These are phyloP conservation scores for Trichoderma sp. DNA, from an alignment of 2,329 filamentous ascomycete species.

Conservation along the genomic window DNA sequence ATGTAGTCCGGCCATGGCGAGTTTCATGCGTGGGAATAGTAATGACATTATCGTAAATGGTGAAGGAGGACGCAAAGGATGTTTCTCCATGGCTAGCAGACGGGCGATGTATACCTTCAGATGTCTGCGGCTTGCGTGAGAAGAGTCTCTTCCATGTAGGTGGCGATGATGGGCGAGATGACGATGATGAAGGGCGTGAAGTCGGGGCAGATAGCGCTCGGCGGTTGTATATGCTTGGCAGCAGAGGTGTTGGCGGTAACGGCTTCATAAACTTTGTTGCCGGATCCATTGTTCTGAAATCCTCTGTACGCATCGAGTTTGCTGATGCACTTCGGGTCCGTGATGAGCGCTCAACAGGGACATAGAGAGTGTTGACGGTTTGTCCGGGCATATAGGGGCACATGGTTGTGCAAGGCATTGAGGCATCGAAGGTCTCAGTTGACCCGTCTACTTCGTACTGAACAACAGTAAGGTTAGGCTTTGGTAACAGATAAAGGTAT, in stretches of 20 bases:
- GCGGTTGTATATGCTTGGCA: neutral
- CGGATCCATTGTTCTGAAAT: slow-evolving; percentile 76
- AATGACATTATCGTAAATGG: slow-evolving; percentile 37
- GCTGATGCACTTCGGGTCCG: slow-evolving; percentile 66
- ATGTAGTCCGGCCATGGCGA: slow-evolving; percentile 14
- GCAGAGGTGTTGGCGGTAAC: slow-evolving; percentile 45
- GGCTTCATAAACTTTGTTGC: slow-evolving; percentile 74
- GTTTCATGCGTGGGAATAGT: slow-evolving; percentile 31
- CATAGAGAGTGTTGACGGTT: slow-evolving; percentile 77
- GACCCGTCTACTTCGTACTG: slow-evolving; percentile 83
- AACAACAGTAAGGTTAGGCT: neutral
- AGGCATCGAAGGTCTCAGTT: slow-evolving; percentile 72
- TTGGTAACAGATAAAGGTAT: neutral
- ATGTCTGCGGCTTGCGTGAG: slow-evolving; percentile 43
- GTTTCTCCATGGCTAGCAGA: slow-evolving; percentile 27
- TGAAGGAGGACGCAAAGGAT: slow-evolving; percentile 30
- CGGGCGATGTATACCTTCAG: slow-evolving; percentile 30
- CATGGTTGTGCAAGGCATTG: slow-evolving; percentile 70
- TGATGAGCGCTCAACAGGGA: slow-evolving; percentile 69
- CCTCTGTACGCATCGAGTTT: slow-evolving; percentile 58
- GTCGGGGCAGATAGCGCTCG: slow-evolving; percentile 33
- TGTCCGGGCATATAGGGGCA: slow-evolving; percentile 91
- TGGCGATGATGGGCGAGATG: slow-evolving; percentile 50
- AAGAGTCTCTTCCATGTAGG: slow-evolving; percentile 57
- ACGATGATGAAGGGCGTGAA: slow-evolving; percentile 44